Base-by-base conservation (phyloP, 2,329 filamentous ascomycete species). In the Gyromitra esculenta region DNA sequence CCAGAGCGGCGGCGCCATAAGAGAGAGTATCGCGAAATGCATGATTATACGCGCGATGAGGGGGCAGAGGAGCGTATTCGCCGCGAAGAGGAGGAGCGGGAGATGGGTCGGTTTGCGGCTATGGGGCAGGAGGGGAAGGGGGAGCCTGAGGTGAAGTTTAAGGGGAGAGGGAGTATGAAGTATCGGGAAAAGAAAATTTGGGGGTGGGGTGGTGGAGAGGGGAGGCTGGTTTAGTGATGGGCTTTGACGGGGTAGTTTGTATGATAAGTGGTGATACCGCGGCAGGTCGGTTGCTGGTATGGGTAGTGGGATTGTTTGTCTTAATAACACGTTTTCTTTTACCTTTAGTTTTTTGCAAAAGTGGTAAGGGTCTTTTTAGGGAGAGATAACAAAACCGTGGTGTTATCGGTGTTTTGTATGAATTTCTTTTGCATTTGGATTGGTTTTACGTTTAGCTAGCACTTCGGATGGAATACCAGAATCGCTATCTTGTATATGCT, bases 111-210 rank as follows among this genome's bases (percentile, higher is more conserved):
- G 35, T 73, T 69, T n/a, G 63, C 64, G 9, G 67, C 43, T 52
- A 71, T 70, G 72, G 72, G 59, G n/a, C 50, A 52, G 70, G 52
- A 71, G 21, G 37, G 56, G 59, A 18, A 43, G 73, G 60, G 67
- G 57, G 77, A 75, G 37, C 71, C 75, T 18, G 78, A 66, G 41
- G 80, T 81, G 43, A 80, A 79, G 63, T 81, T 81, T 56, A 81
- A 81, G 62, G 80, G 80, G 15, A 77, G 80, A 15, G 80, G 80
- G 25, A 81, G 79, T 62, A 81, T 81, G 80, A 80, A 80, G 41
- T 81, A 79, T 60, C 75, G 80, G 37, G 80, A 81, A 72, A 80
- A 78, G 60, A 70, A 77, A 65, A 75, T 54, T 31, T 79, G 77
- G 73, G 77, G 77, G 13, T 73, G 71, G 25, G 79, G 78, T 15